Evolutionary conservation across 2,329 filamentous ascomycete genomes (phyloP).

Genomic region (Colletotrichum sp.): DNA sequence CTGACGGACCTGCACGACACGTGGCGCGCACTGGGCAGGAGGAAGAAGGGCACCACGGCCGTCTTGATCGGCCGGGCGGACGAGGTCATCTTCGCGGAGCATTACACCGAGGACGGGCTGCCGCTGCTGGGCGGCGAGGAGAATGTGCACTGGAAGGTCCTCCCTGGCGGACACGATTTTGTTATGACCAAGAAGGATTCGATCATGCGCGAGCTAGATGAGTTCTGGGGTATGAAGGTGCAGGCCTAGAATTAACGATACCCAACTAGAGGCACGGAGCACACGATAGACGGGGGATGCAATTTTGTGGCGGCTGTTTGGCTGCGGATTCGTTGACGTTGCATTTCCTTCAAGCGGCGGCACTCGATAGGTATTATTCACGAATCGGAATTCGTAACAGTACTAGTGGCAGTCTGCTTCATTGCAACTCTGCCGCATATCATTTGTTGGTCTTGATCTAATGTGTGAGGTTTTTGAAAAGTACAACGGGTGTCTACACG

Average conservation of each 20-base stretch:
- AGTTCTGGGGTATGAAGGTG: constrained; percentile 46
- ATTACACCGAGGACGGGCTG: constrained; percentile 55
- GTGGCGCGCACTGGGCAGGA: constrained; percentile 52
- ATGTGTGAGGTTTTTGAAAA: neutral
- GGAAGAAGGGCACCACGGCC: constrained; percentile 49
- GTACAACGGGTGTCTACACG: neutral
- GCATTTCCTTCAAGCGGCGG: neutral
- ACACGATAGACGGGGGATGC: neutral
- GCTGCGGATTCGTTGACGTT: neutral
- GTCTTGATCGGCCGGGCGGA: constrained; percentile 58
- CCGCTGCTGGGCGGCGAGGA: constrained; percentile 56
- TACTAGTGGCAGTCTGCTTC: neutral
- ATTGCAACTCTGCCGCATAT: neutral
- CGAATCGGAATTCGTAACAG: neutral
- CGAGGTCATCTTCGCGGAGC: constrained; percentile 56
- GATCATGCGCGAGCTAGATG: constrained; percentile 51
- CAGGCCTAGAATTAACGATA: neutral
- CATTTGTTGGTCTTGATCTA: neutral
- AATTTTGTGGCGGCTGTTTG: neutral
- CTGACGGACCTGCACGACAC: constrained; percentile 56
- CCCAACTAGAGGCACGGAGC: neutral
- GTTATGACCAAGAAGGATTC: constrained; percentile 59
- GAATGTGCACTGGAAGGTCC: constrained; percentile 53
- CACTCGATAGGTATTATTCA: neutral
- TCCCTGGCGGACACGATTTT: constrained; percentile 66